Evolutionary conservation across 2,329 filamentous ascomycete species (phyloP), one percentile per base, ranked within the genome.

Genomic region (Colletotrichum liriopes): DNA sequence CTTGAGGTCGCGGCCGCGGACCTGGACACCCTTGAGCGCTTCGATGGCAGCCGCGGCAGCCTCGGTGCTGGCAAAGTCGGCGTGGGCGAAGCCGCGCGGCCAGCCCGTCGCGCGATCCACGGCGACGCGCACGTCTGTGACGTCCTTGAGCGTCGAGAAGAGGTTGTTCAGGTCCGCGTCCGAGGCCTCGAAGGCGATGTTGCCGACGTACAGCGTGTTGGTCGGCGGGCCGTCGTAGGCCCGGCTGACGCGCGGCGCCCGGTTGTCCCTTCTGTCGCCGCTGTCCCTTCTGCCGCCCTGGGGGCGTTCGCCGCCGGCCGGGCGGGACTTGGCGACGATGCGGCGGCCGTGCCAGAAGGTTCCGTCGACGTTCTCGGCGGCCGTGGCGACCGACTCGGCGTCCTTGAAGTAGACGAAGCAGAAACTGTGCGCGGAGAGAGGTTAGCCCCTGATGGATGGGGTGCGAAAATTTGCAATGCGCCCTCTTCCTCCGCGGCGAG

Each of bases 151-250:
- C 32, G 90, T 87, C 70, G 87, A 85, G 88, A 97, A 96, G 35
- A 97, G 82, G 65, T 91, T 87, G 82, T 95, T 95, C 65, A 98
- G 86, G 78, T 97, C 94, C 65, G 90, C 89, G 79, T 97, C 94
- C 11, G 93, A 93, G 85, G 95, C 93, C 83, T 97, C 93, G 79
- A 93, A 96, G 14, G 93, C 91, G 82, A 98, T 90, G 85, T 96
- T 96, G 76, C 94, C 94, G 76, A 98, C 89, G 85, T 93, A 97
- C 43, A 97, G 84, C 1, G 92, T 93, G 23, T 55, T 14, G 18
- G 63, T 73, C 29, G 63, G 63, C 23, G 55, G 26, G 58, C 59
- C 58, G 23, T 37, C n/a, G 56, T 65, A 52, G 32, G 20, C 12
- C 47, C 23, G 47, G 47, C 2, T 7, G 47, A 6, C 23, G 12